Evolutionary conservation across 192 early-diverging fungal genomes (phyloP).

Genomic region (Radiomyces spectabilis): DNA sequence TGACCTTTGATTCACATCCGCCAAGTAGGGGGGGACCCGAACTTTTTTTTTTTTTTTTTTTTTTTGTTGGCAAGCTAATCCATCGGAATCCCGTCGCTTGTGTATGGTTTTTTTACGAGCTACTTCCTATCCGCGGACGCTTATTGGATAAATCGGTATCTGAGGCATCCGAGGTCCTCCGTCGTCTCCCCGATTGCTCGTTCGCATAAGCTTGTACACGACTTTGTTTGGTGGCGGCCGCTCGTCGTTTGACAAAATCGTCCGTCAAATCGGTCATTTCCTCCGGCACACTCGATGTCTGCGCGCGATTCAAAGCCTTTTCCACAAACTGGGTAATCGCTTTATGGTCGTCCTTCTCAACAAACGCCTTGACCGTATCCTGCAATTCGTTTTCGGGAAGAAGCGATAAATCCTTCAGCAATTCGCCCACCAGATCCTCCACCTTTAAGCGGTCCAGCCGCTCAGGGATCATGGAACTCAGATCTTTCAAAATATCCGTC

Average conservation of each 20-base stretch:
- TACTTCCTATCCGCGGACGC: no score
- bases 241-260: background rate
- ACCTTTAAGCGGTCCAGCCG: conserved; percentile 62
- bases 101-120: no score
- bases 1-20: no score
- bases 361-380: conserved; percentile 67
- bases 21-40: no score
- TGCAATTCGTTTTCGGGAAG: conserved; percentile 72
- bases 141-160: no score
- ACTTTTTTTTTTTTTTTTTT: no score
- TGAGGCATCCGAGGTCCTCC: no score
- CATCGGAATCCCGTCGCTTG: no score
- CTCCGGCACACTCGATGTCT: background rate
- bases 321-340: conserved; percentile 65
- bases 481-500: conserved; percentile 24
- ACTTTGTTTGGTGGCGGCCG: background rate
- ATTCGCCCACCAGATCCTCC: conserved; percentile 71
- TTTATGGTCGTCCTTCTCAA: conserved; percentile 82
- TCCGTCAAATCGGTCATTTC: background rate
- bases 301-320: background rate
- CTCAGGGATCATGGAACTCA: conserved; percentile 27
- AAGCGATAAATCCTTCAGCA: conserved; percentile 56
- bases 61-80: no score
- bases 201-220: background rate
- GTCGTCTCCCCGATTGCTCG: no score